Conservation (phyloP, 2,329 filamentous ascomycete genomes). For the Aspergillus uvarum region DNA sequence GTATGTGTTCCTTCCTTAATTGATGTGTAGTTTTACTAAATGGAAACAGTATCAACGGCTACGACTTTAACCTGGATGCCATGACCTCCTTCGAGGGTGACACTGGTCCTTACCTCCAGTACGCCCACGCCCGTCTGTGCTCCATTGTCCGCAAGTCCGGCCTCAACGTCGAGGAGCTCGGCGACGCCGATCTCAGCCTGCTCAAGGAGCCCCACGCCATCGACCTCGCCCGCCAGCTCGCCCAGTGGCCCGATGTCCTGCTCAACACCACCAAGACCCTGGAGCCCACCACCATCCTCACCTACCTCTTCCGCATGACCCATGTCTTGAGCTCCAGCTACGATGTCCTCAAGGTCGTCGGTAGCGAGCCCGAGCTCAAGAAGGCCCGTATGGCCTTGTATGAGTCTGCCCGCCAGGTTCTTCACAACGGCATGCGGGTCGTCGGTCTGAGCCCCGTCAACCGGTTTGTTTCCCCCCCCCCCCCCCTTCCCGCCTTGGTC, state of each 20-base stretch:
- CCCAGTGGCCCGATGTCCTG: slow-evolving; percentile 66
- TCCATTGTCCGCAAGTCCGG: slow-evolving; percentile 60
- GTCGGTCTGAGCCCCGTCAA: slow-evolving; percentile 66
- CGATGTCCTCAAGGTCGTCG: slow-evolving; percentile 62
- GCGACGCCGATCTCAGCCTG: slow-evolving; percentile 57
- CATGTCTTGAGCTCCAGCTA: slow-evolving; percentile 62
- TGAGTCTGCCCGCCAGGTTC: slow-evolving; percentile 60
- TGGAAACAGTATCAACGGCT: slow-evolving; percentile 56
- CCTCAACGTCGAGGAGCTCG: slow-evolving; percentile 48
- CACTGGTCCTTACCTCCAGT: slow-evolving; percentile 65
- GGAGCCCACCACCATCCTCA: slow-evolving; percentile 66
- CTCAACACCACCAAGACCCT: slow-evolving; percentile 63
- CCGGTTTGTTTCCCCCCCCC: slow-evolving; percentile 39
- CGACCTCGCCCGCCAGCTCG: slow-evolving; percentile 61
- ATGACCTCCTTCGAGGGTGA: slow-evolving; percentile 68
- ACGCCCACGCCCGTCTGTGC: slow-evolving; percentile 61
- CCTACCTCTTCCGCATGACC: slow-evolving; percentile 67
- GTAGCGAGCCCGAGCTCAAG: slow-evolving; percentile 58
- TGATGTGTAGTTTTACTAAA: background rate
- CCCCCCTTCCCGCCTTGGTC: background rate
- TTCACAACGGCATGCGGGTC: slow-evolving; percentile 65
- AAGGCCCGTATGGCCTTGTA: slow-evolving; percentile 63
- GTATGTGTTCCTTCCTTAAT: slow-evolving; percentile 45
- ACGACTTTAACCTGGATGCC: slow-evolving; percentile 64
- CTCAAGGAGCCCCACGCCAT: slow-evolving; percentile 62